Evolutionary conservation across 1,139 yeast genomes (phyloP), one percentile per base, ranked within the genome.

Genomic region (Candida sp.): DNA sequence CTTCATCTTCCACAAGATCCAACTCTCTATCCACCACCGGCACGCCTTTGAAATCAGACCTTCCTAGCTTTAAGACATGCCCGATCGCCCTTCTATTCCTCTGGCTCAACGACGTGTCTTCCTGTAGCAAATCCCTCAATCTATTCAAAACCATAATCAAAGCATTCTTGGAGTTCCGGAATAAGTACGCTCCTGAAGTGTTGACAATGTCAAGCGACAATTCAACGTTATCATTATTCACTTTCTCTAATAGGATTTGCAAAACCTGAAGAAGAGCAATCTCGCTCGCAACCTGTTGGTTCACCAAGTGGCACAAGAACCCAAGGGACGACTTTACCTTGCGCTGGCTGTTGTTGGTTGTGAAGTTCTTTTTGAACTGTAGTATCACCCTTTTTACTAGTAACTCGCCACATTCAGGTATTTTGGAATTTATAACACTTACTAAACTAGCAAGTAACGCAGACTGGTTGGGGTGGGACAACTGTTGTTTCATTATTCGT

Each of bases 391-490:
- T 72, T 6, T 76, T 65, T 0, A 78, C 66, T 35, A 90, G 56
- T 4, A 88, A 63, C 51, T 79, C 80, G 1, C 97, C 97, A 26
- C 91, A 70, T 41, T 81, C 81, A 0, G 96, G 96, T 5, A 90
- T 64, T 59, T 87, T 85, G 6, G 88, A 78, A 65, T 90, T 88
- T 22, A 91, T 53, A 1, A 88, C 75, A 5, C 86, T 78, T 0
- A 81, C 76, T 41, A 91, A 61, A 0, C 88, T 72, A 0, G 93
- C 85, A 62, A 81, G 84, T 1, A 81, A 74, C 1, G 81, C 70
- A 0, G 88, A 77, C 55, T 71, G 73, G 26, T 33, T 5, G 68
- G 62, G 44, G 62, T 59, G 25, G 78, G 75, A 8, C 62, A 75
- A 65, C 62, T 83, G 91, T 1, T 82, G 76, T 52, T 76, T 77